These are phyloP conservation scores for Eucalyptus pauciflora DNA, from an alignment of 345 rosid species.

Conservation along the genomic window DNA sequence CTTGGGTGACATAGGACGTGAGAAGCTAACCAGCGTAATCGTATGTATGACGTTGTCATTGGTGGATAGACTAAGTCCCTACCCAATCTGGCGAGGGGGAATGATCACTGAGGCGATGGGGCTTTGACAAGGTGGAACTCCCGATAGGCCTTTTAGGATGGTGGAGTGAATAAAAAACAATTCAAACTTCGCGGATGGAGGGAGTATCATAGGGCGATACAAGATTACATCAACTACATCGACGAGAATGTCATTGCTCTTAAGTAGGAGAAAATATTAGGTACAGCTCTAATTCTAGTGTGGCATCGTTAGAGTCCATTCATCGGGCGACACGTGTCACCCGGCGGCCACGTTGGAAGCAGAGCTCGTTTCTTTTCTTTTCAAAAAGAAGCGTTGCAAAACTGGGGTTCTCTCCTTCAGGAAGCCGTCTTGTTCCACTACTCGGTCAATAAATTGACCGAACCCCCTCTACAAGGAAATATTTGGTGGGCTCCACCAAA, in stretches of 20 bases:
- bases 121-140: background rate
- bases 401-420: too few species aligned
- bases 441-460: too few species aligned
- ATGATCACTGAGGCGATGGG: background rate
- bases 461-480: too few species aligned
- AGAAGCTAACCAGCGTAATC: background rate
- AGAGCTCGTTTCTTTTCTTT: too few species aligned
- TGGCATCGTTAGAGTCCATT: too few species aligned
- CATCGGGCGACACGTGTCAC: fast-evolving
- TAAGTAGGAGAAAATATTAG: background rate
- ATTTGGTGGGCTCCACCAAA: too few species aligned
- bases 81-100: background rate
- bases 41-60: background rate
- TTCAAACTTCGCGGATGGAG: background rate
- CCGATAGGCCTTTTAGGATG: background rate
- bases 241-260: background rate
- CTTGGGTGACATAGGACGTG: background rate
- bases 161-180: background rate
- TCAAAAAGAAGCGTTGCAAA: too few species aligned
- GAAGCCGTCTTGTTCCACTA: too few species aligned
- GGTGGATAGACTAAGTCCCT: background rate
- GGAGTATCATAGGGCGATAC: background rate
- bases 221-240: too few species aligned
- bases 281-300: fast-evolving
- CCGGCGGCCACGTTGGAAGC: fast-evolving